Percentiles rank a stretch among this genome's conserved stretches.
Conservation (phyloP, 768 basidiomycete species). For the Sarcodon aspratus region DNA sequence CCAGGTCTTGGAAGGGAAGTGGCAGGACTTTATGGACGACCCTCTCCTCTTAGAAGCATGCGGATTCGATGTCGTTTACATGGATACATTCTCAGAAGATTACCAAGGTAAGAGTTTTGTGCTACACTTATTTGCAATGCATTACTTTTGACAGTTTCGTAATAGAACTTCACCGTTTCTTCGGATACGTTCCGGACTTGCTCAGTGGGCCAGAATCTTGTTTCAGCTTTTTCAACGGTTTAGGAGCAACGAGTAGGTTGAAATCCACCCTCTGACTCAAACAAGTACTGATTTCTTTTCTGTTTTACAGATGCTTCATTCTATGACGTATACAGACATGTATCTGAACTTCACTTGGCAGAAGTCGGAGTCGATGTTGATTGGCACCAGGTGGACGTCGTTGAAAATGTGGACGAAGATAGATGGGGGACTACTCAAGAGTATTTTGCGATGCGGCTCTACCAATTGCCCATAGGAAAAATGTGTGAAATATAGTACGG, state of each 20-base stretch:
- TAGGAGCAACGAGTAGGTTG: slow-evolving; percentile 81
- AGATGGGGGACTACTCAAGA: slow-evolving; percentile 69
- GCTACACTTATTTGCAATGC: no score
- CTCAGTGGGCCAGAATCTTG: slow-evolving; percentile 63
- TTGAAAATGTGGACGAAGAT: slow-evolving; percentile 34
- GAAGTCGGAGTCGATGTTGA: slow-evolving; percentile 66
- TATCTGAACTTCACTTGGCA: slow-evolving; percentile 79
- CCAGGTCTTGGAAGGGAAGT: slow-evolving; percentile 77
- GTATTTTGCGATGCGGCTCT: slow-evolving; percentile 71
- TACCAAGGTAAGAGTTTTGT: slow-evolving; percentile 43
- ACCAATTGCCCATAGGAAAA: slow-evolving; percentile 49
- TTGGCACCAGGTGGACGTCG: slow-evolving; percentile 79
- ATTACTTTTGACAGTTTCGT: not conserved
- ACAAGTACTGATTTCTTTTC: not conserved
- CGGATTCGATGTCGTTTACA: slow-evolving; percentile 84
- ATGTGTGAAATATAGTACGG: slow-evolving; percentile 7
- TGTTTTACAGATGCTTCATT: slow-evolving; percentile 60
- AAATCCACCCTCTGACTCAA: not conserved
- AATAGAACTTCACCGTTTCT: slow-evolving; percentile 66
- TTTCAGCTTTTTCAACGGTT: slow-evolving; percentile 94
- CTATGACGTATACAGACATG: slow-evolving; percentile 82
- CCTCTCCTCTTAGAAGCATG: slow-evolving; percentile 49
- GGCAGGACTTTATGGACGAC: slow-evolving; percentile 77
- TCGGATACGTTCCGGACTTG: slow-evolving; percentile 68
- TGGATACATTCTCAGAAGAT: slow-evolving; percentile 87